Percentiles rank a stretch among this genome's conserved stretches.
Evolutionary conservation across 345 rosid species (phyloP).

Genomic region (Rhodamnia argentea): DNA sequence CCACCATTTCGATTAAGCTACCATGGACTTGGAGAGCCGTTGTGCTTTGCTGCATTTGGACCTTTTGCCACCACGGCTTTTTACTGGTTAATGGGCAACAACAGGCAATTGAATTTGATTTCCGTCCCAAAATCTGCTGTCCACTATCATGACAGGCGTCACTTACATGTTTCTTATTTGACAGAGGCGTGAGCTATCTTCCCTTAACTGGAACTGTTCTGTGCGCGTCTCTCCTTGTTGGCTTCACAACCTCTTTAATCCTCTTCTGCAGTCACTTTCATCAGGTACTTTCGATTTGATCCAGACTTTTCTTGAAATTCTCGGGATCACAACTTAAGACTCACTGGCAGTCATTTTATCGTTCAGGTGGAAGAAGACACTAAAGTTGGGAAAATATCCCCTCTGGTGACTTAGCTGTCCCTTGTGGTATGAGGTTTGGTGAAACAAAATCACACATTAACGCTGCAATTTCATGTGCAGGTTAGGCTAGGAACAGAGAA

Average conservation of each 20-base stretch:
- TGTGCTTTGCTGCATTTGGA: constrained; percentile 89
- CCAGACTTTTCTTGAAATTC: background rate
- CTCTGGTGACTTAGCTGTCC: constrained; percentile 39
- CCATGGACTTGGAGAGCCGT: constrained; percentile 89
- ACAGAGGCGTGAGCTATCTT: constrained; percentile 33
- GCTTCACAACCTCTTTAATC: constrained; percentile 76
- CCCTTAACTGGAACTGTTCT: constrained; percentile 47
- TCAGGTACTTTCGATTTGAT: constrained; percentile 33
- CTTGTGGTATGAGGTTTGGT: background rate
- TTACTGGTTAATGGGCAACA: constrained; percentile 49
- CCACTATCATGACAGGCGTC: background rate
- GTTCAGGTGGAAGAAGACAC: constrained; percentile 65
- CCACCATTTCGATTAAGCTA: constrained; percentile 92
- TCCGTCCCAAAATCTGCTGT: background rate
- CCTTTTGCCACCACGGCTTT: constrained; percentile 93
- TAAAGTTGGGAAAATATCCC: constrained; percentile 73
- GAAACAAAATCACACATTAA: background rate
- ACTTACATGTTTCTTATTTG: constrained; percentile 2
- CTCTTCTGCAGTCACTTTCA: constrained; percentile 95
- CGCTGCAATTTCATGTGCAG: constrained; percentile 15
- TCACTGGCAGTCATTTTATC: background rate
- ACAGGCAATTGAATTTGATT: constrained; percentile 29
- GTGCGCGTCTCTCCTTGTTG: constrained; percentile 62
- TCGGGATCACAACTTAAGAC: background rate
- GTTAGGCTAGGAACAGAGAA: constrained; percentile 62